Percentiles rank a stretch among this genome's conserved stretches.
These are phyloP conservation scores for Populus simonii DNA, from an alignment of 345 rosid species.

Conservation along the genomic window DNA sequence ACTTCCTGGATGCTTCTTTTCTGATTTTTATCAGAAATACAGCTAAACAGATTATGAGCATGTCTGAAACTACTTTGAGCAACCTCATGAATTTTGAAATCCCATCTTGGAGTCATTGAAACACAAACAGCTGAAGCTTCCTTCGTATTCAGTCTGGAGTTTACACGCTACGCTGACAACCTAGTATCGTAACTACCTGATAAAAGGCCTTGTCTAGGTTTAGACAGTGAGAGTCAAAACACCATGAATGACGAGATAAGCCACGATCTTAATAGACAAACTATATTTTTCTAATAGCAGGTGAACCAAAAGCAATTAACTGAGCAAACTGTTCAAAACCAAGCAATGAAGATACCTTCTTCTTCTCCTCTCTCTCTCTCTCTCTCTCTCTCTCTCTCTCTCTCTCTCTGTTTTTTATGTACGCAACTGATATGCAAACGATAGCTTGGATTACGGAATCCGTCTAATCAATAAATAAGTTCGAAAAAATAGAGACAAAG, in stretches of 20 bases:
- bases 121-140: constrained; percentile 18
- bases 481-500: not conserved
- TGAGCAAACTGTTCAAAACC: not conserved
- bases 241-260: not conserved
- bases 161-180: not conserved
- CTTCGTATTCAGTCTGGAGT: not conserved
- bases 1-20: constrained; percentile 29
- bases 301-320: not conserved
- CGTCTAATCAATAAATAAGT: not conserved
- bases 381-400: no score
- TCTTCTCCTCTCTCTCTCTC: not conserved
- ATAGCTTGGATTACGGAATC: constrained; percentile 7
- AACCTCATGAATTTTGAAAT: constrained; percentile 24
- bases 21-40: constrained; percentile 26
- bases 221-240: not conserved
- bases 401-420: not conserved
- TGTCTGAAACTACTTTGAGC: constrained; percentile 30
- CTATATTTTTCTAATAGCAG: not conserved
- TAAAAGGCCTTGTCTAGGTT: not conserved
- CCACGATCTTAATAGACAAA: not conserved
- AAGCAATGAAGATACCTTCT: not conserved
- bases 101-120: constrained; percentile 25
- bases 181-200: not conserved
- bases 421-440: not conserved
- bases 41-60: constrained; percentile 24